Base-by-base conservation (phyloP, 208 protist genomes). In the Acanthamoeba royreba region DNA sequence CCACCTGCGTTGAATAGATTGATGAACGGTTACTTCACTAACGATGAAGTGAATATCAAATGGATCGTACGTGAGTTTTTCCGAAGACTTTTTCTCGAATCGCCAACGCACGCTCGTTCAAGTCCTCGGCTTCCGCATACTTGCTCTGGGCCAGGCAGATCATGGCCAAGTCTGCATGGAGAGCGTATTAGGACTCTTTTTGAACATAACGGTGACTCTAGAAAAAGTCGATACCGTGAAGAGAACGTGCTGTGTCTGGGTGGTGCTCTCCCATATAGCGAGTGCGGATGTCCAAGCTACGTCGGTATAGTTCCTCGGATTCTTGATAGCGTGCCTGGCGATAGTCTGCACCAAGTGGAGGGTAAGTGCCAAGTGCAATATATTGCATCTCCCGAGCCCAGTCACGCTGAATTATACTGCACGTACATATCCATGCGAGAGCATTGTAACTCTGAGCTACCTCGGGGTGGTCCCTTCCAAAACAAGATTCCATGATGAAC, bases 21-120 rank as follows among this genome's bases (percentile, higher is more conserved):
- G n/a, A n/a, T n/a, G n/a, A n/a, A n/a, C n/a, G n/a, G n/a, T n/a
- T n/a, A n/a, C n/a, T n/a, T n/a, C n/a, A n/a, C n/a, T n/a, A n/a
- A n/a, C n/a, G n/a, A n/a, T n/a, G n/a, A n/a, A n/a, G n/a, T n/a
- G n/a, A n/a, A n/a, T n/a, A n/a, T n/a, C n/a, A n/a, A n/a, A n/a
- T n/a, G n/a, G n/a, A n/a, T n/a, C 42, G 40, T 91, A 93, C 88
- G n/a, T 93, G 88, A 47, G 66, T 83, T 63, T 93, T 93, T 55
- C 88, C 88, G 55, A 93, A 93, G 46, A 93, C 88, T 46, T 93
- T 93, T 63, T 93, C 88, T 15, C 88, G 88, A 22, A 93, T 81
- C 43, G 88, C 55, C n/a, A 93, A 63, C 19, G 88, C 88, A 19
- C 69, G 58, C 25, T 93, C 52, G 63, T 93, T 93, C 8, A 93